Percentiles rank a stretch among this genome's conserved stretches.
Conservation (phyloP, 441 rosid species). For the Aleurites moluccanus region DNA sequence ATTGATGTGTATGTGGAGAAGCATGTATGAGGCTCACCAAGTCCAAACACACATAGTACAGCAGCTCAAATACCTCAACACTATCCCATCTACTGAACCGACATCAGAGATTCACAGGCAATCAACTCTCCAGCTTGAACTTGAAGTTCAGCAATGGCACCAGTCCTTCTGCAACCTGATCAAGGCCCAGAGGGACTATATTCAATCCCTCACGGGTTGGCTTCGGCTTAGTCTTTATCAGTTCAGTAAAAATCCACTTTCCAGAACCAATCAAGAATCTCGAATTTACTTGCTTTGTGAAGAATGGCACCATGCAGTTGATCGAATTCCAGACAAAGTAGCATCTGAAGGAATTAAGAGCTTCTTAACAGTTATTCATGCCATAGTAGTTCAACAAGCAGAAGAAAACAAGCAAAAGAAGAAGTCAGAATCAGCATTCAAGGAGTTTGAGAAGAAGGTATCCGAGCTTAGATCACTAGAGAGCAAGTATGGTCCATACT, state of each 20-base stretch:
- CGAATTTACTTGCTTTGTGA: conserved; percentile 78
- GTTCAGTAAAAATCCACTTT: conserved; percentile 62
- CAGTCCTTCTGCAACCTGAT: conserved; percentile 77
- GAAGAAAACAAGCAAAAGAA: conserved; percentile 86
- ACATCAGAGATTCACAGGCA: conserved; percentile 90
- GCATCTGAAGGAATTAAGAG: conserved; percentile 95
- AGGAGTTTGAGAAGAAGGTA: conserved; percentile 54
- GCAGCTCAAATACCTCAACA: conserved; percentile 86
- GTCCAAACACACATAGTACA: conserved; percentile 91
- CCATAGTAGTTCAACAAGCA: conserved; percentile 74
- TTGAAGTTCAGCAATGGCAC: conserved; percentile 88
- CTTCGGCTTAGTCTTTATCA: conserved; percentile 88
- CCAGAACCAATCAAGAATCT: conserved; percentile 52
- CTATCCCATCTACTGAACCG: conserved; percentile 74
- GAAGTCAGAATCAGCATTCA: conserved; percentile 51
- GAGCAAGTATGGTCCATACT: conserved; percentile 68
- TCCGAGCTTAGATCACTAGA: conserved; percentile 64
- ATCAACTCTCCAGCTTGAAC: conserved; percentile 87
- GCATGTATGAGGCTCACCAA: conserved; percentile 96
- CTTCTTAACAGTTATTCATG: conserved; percentile 68
- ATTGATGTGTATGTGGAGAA: conserved; percentile 95
- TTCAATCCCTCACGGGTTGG: conserved; percentile 87
- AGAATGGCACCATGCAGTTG: conserved; percentile 82
- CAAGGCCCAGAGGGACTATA: conserved; percentile 77
- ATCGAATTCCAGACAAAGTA: conserved; percentile 85